Base-by-base conservation (phyloP, 164 flowering plant species). In the Nelumbo lutea region DNA sequence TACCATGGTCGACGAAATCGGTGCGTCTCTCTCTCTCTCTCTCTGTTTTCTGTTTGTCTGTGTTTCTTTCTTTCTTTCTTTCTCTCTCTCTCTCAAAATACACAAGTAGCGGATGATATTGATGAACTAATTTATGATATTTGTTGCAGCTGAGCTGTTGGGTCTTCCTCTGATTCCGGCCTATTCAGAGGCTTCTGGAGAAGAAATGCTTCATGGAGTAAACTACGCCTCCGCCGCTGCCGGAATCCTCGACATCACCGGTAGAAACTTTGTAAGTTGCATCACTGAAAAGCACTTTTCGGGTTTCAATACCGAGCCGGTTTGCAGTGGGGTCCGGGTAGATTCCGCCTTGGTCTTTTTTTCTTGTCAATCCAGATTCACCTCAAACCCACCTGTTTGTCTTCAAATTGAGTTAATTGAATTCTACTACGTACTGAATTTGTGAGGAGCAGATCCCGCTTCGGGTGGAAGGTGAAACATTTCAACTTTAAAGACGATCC, bases 221-320 rank as follows among this genome's bases (percentile, higher is more conserved):
- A 94, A 94, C 78, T 94, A 86, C 68, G 98, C 98, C 6, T 94
- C 98, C 3, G 98, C 98, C 0, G 96, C 98, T 39, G 91, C 98
- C 9, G 98, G 98, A 56, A 94, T 94, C 47, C 91, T 94, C 10
- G 97, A 90, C 64, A 59, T 70, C 70, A 91, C 98, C 9, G 98
- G 98, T 14, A 74, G 89, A 79, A 94, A 94, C 75, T 91, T 91
- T 72, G 98, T 94, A 76, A 79, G 87, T 53, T 53, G 2, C 9
- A 50, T 27, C 27, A 27, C 27, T 27, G 27, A 27, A 27, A 27
- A 27, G 27, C 27, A 27, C 27, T 27, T 27, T 27, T 27, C 27
- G 27, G 27, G 27, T 27, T 27, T 27, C 27, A 27, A 27, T 27
- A 27, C 27, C 27, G 27, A 27, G 27, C 27, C 27, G 27, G 27